Base-by-base conservation (phyloP, 805 yeast genomes). In the Ogataea methylovora region DNA sequence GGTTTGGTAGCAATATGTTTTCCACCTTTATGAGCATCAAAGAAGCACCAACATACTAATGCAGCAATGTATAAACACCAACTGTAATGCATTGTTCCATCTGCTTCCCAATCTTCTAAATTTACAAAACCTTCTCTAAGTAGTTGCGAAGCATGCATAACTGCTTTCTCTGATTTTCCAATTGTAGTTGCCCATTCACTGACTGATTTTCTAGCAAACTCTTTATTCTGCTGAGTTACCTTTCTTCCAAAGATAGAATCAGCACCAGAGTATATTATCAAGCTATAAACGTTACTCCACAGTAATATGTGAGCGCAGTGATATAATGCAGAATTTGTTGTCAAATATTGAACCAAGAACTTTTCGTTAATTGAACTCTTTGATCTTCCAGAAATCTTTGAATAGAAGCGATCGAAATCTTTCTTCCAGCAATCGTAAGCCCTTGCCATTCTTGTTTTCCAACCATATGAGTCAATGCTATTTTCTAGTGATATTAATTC, bases 11-110 rank as follows among this genome's bases (percentile, higher is more conserved):
- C 22, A 20, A 7, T 20, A 20, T 6, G 6, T 20, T 20, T 20
- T 7, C 9, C 9, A 20, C 22, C 22, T 20, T 20, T 20, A 7
- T 7, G 6, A 10, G 24, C 7, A 7, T 38, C 33, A 33, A 34
- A 40, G 24, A 30, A 44, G 16, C 40, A 24, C 44, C 40, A 39
- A 22, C 40, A 41, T 7, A 40, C 37, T 19, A 44, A 16, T 1
- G 42, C 25, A 5, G 44, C 40, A 12, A 44, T 18, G 26, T 42
- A 44, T 13, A 43, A 29, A 33, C 48, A 41, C 48, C 48, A 43
- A 4, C 32, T 29, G 31, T 43, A 41, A 27, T 43, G 48, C 17
- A 41, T 37, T 5, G 42, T 41, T 2, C 48, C 48, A 31, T 43
- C 45, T 20, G 42, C 45, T 28, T 43, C 39, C 48, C 48, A 43